phyloP scores from a whole-genome alignment of 2,329 filamentous ascomycete genomes.

The Curvularia sp. region DNA sequence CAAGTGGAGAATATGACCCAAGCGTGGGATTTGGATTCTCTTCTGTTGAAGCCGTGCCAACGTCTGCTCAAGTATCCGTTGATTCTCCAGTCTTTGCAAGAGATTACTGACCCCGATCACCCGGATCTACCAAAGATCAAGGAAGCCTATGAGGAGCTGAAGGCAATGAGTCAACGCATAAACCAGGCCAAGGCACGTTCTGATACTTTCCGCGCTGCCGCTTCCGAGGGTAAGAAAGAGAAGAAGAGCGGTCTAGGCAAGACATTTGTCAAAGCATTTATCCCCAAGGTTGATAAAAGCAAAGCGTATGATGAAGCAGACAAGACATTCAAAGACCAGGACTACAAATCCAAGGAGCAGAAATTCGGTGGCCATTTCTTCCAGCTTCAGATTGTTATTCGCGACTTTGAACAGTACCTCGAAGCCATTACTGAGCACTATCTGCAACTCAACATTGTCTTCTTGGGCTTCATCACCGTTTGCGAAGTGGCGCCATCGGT shows the following conservation, averaged over 20 bases:
- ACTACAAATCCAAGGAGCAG: slow-evolving; percentile 81
- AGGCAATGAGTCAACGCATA: slow-evolving; percentile 70
- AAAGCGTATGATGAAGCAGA: slow-evolving; percentile 72
- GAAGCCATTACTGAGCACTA: slow-evolving; percentile 82
- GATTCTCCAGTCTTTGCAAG: slow-evolving; percentile 78
- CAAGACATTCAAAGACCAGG: slow-evolving; percentile 74
- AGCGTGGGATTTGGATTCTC: slow-evolving; percentile 92
- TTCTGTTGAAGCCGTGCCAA: slow-evolving; percentile 98
- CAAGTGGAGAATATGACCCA: slow-evolving; percentile 91
- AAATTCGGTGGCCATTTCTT: slow-evolving; percentile 93
- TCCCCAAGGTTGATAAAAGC: slow-evolving; percentile 85
- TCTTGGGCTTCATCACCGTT: slow-evolving; percentile 82
- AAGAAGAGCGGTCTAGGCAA: slow-evolving; percentile 64
- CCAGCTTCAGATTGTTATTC: slow-evolving; percentile 86
- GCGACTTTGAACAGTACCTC: slow-evolving; percentile 93
- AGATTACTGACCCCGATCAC: slow-evolving; percentile 80
- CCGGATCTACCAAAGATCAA: slow-evolving; percentile 79
- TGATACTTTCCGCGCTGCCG: slow-evolving; percentile 70
- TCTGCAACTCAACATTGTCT: slow-evolving; percentile 79
- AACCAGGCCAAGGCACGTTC: slow-evolving; percentile 96
- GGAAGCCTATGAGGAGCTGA: slow-evolving; percentile 73
- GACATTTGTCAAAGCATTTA: slow-evolving; percentile 84
- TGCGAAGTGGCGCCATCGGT: slow-evolving; percentile 68
- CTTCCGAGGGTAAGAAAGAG: slow-evolving; percentile 48
- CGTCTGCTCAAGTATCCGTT: slow-evolving; percentile 93